Evolutionary conservation across 805 yeast genomes (phyloP).

Genomic region (Saccharomycopsis amapae): DNA sequence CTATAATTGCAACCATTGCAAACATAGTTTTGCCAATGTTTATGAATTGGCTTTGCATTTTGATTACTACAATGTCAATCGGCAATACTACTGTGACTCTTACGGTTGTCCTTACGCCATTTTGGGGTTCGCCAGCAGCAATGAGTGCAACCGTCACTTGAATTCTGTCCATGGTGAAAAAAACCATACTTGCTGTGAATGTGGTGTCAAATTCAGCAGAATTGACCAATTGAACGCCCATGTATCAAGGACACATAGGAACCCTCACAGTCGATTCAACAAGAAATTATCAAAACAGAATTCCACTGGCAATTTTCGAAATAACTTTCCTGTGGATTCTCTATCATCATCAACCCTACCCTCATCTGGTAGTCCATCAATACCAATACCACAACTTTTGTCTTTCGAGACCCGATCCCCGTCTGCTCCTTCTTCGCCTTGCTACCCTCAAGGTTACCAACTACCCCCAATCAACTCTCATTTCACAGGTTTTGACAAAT

Average conservation of each 20-base stretch:
- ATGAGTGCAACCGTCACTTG: slow-evolving; percentile 17
- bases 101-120: slow-evolving; percentile 16
- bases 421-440: not conserved
- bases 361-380: too few relatives aligned
- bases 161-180: slow-evolving; percentile 18
- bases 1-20: slow-evolving; percentile 20
- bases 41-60: slow-evolving; percentile 19
- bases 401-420: not conserved
- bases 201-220: slow-evolving; percentile 12
- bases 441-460: not conserved
- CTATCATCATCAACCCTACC: too few relatives aligned
- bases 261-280: slow-evolving; percentile 20
- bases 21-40: slow-evolving; percentile 4
- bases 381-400: slow-evolving; percentile 6
- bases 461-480: not conserved
- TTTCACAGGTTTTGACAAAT: not conserved
- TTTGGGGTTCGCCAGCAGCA: slow-evolving; percentile 12
- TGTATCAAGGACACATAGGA: slow-evolving; percentile 15
- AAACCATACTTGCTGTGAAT: slow-evolving; percentile 9
- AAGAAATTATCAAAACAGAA: slow-evolving; percentile 21
- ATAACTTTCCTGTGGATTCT: too few relatives aligned
- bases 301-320: too few relatives aligned
- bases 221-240: slow-evolving; percentile 19
- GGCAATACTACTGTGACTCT: slow-evolving; percentile 8
- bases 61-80: slow-evolving; percentile 12